Evolutionary conservation across 2,329 filamentous ascomycete genomes (phyloP).

Genomic region (Fusarium anguioides): DNA sequence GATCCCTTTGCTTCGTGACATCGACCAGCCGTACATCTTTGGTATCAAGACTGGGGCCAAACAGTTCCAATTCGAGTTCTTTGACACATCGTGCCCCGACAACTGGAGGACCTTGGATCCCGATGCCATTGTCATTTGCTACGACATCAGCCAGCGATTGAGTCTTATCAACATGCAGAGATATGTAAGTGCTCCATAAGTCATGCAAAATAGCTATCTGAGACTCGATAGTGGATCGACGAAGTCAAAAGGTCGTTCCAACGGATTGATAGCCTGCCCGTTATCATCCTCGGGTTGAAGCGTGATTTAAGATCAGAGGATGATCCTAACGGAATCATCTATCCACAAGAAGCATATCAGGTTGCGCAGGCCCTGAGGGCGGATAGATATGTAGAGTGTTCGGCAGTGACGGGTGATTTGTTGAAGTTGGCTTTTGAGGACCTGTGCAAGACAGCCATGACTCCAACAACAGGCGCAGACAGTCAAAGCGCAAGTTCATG

Average conservation of each 20-base stretch:
- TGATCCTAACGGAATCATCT: constrained; percentile 70
- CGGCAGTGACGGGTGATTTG: constrained; percentile 69
- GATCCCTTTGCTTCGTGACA: constrained; percentile 65
- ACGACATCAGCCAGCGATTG: constrained; percentile 68
- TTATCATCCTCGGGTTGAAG: constrained; percentile 70
- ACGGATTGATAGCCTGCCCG: constrained; percentile 60
- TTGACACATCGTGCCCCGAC: constrained; percentile 68
- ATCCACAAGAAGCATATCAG: constrained; percentile 69
- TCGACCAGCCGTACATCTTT: constrained; percentile 70
- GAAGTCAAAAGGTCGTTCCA: constrained; percentile 62
- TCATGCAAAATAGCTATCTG: neutral
- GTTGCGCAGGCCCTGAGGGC: constrained; percentile 68
- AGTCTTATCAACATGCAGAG: constrained; percentile 69
- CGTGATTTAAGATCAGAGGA: constrained; percentile 67
- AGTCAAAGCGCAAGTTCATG: constrained; percentile 69
- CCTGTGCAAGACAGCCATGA: constrained; percentile 66
- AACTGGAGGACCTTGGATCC: constrained; percentile 69
- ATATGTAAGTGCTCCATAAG: constrained; percentile 56
- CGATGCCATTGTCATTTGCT: constrained; percentile 69
- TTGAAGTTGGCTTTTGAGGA: constrained; percentile 69
- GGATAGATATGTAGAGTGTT: constrained; percentile 74
- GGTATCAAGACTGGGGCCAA: constrained; percentile 57
- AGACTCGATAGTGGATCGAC: constrained; percentile 64
- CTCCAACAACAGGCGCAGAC: constrained; percentile 58
- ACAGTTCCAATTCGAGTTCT: constrained; percentile 67